Evolutionary conservation across 2,329 filamentous ascomycete species (phyloP), one percentile per base, ranked within the genome.

Genomic region (Ophiocordyceps sinensis): DNA sequence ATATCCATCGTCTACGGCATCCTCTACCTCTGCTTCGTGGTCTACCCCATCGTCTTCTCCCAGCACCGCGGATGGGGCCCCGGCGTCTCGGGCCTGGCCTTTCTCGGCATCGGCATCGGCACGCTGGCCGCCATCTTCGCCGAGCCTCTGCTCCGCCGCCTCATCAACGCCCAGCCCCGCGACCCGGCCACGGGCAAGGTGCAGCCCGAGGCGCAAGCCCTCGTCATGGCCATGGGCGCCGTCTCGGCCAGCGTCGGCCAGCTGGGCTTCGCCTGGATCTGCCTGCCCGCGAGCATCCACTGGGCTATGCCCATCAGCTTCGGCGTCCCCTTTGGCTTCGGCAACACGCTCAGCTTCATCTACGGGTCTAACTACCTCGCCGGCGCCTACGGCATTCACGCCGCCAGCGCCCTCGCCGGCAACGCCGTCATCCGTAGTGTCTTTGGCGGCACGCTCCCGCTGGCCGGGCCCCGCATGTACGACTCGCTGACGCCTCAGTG

Each of bases 251-350:
- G 86, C 0, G 58, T 85, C 3, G 88, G 87, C 14, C 81, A 94
- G 59, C 72, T 95, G 21, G 82, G 80, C 58, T 95, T 95, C 54
- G 77, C 84, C 0, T 94, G 86, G 86, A 94, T 87, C 0, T 87
- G 80, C 45, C 75, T 86, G 0, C 87, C 87, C 0, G 64, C 62
- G 0, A 73, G 75, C 5, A 85, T 93, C 28, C 87, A 85, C 56
- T 93, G 84, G 81, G 77, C 86, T n/a, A 68, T 77, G 17, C 82
- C 85, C 1, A 80, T 93, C 38, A 65, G 84, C 0, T 85, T 85
- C 1, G 85, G 85, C 1, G 72, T 93, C 6, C 82, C 81, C 0
- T 93, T 91, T 50, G 85, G 85, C 10, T 69, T 73, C 0, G 85
- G 85, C 0, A 91, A 89, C 51, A 79, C 75, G 9, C 70, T 78